Percentiles rank a stretch among this genome's conserved stretches.
These are phyloP conservation scores for Microbotryum silenes-acaulis DNA, from an alignment of 1,284 basidiomycete species.

Conservation along the genomic window DNA sequence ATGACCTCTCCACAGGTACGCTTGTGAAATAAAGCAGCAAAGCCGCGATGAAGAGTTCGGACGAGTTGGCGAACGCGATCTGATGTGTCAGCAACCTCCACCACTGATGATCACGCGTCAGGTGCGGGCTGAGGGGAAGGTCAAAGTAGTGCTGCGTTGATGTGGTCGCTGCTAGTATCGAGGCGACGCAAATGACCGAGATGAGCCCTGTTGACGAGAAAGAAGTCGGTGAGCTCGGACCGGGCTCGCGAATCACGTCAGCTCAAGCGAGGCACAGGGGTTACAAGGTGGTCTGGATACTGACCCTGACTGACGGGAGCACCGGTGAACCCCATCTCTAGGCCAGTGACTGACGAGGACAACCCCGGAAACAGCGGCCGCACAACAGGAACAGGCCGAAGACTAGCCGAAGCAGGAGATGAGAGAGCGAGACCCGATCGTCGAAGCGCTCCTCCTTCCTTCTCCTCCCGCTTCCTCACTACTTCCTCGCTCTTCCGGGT, in stretches of 20 bases:
- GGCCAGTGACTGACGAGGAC: too few species aligned
- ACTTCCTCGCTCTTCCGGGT: too few species aligned
- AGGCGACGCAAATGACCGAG: constrained; percentile 58
- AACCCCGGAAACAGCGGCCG: too few species aligned
- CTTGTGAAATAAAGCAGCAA: constrained; percentile 66
- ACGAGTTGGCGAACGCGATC: constrained; percentile 70
- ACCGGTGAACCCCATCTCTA: constrained; percentile 41
- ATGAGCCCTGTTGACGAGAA: constrained; percentile 58
- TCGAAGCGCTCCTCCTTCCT: too few species aligned
- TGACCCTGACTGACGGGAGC: constrained; percentile 69
- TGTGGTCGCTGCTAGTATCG: constrained; percentile 58
- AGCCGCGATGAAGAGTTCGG: constrained; percentile 70
- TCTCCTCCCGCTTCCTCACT: too few species aligned
- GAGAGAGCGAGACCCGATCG: too few species aligned
- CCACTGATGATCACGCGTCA: constrained; percentile 52
- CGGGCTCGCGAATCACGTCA: background rate
- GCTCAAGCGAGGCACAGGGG: background rate
- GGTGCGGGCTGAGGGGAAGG: constrained; percentile 51
- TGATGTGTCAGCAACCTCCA: constrained; percentile 74
- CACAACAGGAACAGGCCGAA: too few species aligned
- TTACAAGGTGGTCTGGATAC: constrained; percentile 1
- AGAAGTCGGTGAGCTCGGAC: background rate
- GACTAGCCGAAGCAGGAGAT: too few species aligned
- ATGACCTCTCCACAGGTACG: constrained; percentile 69
- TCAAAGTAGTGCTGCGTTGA: constrained; percentile 63